Conservation (phyloP, 352 stramenopile species). For the Pythium vanterpoolii region DNA sequence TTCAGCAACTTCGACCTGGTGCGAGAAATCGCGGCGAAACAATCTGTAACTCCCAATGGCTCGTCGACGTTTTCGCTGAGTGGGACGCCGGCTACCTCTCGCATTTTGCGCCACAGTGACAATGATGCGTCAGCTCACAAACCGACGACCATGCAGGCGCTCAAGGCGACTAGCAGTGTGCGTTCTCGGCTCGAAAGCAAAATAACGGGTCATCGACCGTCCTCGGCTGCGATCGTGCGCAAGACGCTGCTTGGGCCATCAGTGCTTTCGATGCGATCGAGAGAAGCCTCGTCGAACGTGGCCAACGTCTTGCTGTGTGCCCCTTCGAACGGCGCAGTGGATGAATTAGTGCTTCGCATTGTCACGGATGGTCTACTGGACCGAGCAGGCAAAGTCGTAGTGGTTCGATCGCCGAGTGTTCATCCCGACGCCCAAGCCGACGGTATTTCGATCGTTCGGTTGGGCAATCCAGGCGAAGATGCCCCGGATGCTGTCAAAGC, state of each 20-base stretch:
- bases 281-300: conserved; percentile 28
- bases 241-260: conserved; percentile 42
- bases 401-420: conserved; percentile 68
- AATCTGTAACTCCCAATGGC: neutral
- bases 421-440: conserved; percentile 46
- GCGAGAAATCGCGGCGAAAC: conserved; percentile 29
- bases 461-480: conserved; percentile 77
- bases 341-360: conserved; percentile 87
- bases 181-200: conserved; percentile 71
- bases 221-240: conserved; percentile 36
- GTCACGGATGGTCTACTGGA: conserved; percentile 81
- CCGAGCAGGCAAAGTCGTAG: conserved; percentile 37
- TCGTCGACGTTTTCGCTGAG: conserved; percentile 50
- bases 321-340: conserved; percentile 89
- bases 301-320: conserved; percentile 85
- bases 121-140: conserved; percentile 26
- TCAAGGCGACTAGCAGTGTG: conserved; percentile 53
- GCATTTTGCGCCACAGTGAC: conserved; percentile 58
- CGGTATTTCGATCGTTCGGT: conserved; percentile 72
- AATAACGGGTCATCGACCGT: conserved; percentile 26
- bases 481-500: conserved; percentile 67
- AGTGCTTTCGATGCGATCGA: conserved; percentile 9
- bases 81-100: conserved; percentile 40
- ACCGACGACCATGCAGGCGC: conserved; percentile 54
- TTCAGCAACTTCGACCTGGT: conserved; percentile 56